Evolutionary conservation across 306 rosid genomes (phyloP).

Genomic region (Sicyos edulis): DNA sequence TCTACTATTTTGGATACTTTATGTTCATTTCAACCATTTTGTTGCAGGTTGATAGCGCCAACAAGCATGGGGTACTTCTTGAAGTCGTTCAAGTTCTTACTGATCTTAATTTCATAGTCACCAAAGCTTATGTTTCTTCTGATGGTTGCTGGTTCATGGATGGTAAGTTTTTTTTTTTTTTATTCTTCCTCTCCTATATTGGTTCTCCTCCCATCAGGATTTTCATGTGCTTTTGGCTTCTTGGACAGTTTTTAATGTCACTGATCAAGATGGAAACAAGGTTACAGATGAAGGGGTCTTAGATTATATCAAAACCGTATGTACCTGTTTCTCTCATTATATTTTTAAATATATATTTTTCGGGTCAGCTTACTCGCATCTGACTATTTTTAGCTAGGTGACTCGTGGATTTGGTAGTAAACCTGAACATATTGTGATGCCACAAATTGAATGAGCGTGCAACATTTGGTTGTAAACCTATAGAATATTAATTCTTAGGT

Average conservation of each 20-base stretch:
- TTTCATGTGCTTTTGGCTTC: background rate
- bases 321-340: constrained; percentile 20
- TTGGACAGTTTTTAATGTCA: constrained; percentile 77
- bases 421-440: no score
- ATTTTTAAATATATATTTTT: no score
- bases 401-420: no score
- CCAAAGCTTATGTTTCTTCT: constrained; percentile 84
- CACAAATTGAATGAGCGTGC: no score
- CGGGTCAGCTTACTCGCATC: no score
- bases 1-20: constrained; percentile 13
- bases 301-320: constrained; percentile 69
- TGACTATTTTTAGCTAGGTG: no score
- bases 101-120: constrained; percentile 70
- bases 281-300: constrained; percentile 70
- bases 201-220: background rate
- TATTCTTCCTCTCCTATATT: background rate
- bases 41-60: constrained; percentile 78
- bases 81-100: constrained; percentile 90
- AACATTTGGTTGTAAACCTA: no score
- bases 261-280: constrained; percentile 86
- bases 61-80: constrained; percentile 79
- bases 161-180: constrained; percentile 38
- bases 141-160: constrained; percentile 99
- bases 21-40: background rate
- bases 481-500: no score